Percentiles rank a stretch among this genome's conserved stretches.
Conservation (phyloP, 768 basidiomycete genomes). For the Mycena leptocephala region DNA sequence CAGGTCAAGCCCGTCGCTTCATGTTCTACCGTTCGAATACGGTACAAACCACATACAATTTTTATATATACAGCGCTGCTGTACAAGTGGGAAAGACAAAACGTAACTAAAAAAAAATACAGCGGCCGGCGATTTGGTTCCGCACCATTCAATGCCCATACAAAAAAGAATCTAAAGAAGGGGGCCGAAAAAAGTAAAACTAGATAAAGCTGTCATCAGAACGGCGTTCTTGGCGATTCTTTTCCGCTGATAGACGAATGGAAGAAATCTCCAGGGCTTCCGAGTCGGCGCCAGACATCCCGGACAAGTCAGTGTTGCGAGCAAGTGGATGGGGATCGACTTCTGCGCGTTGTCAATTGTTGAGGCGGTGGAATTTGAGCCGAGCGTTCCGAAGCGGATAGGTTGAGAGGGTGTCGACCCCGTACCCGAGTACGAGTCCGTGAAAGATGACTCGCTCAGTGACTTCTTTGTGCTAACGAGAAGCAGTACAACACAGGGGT, state of each 20-base stretch:
- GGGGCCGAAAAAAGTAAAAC: not conserved
- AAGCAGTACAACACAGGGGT: not conserved
- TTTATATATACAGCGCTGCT: too few relatives aligned
- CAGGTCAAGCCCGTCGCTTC: too few relatives aligned
- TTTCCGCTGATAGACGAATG: not conserved
- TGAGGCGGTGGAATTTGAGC: not conserved
- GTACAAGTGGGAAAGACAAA: too few relatives aligned
- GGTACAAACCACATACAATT: too few relatives aligned
- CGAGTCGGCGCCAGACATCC: not conserved
- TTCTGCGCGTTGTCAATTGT: not conserved
- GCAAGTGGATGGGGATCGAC: not conserved
- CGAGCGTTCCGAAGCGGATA: not conserved
- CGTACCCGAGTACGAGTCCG: not conserved
- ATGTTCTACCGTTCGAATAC: too few relatives aligned
- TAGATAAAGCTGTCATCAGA: not conserved
- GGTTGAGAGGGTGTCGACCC: not conserved
- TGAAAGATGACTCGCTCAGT: not conserved
- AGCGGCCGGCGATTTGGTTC: too few relatives aligned
- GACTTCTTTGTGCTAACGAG: not conserved
- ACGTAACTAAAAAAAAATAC: too few relatives aligned
- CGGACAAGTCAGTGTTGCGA: not conserved
- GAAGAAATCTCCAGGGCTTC: not conserved
- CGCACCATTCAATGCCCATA: too few relatives aligned
- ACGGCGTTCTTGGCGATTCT: not conserved
- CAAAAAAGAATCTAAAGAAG: too few relatives aligned